Evolutionary conservation across 768 basidiomycete species (phyloP).

Genomic region (Mycena kentingensis): DNA sequence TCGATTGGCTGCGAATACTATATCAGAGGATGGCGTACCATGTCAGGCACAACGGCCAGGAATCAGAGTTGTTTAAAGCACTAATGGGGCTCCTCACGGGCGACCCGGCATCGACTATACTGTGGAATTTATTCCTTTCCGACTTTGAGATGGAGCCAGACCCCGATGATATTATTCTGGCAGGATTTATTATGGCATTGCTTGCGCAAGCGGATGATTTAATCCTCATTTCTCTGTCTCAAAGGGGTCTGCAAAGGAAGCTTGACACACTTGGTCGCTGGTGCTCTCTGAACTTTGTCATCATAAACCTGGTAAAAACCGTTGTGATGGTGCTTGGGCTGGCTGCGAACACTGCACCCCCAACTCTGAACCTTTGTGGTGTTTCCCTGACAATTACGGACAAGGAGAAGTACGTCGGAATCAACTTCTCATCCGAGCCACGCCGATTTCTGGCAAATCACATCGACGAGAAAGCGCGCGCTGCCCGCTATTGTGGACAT

Average conservation of each 20-base stretch:
- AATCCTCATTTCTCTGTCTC: slow-evolving; percentile 18
- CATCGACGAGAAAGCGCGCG: slow-evolving; percentile 18
- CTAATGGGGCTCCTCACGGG: slow-evolving; percentile 30
- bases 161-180: slow-evolving; percentile 21
- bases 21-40: slow-evolving; percentile 22
- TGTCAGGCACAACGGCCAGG: slow-evolving; percentile 15
- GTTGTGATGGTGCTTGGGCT: slow-evolving; percentile 22
- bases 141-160: slow-evolving; percentile 19
- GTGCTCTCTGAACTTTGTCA: slow-evolving; percentile 29
- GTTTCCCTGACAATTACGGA: background rate
- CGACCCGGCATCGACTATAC: slow-evolving; percentile 29
- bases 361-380: slow-evolving; percentile 1
- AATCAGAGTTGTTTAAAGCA: slow-evolving; percentile 22
- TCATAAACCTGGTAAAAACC: slow-evolving; percentile 29
- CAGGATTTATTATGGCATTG: slow-evolving; percentile 12
- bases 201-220: slow-evolving; percentile 32
- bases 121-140: slow-evolving; percentile 30
- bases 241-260: slow-evolving; percentile 15
- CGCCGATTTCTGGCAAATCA: slow-evolving; percentile 17
- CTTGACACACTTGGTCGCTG: slow-evolving; percentile 19
- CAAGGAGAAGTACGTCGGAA: slow-evolving; percentile 23
- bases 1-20: slow-evolving; percentile 24
- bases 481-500: slow-evolving; percentile 21
- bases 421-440: slow-evolving; percentile 2
- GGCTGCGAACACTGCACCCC: background rate